Evolutionary conservation across 2,329 filamentous ascomycete genomes (phyloP).

Genomic region (Colletotrichum phormii): DNA sequence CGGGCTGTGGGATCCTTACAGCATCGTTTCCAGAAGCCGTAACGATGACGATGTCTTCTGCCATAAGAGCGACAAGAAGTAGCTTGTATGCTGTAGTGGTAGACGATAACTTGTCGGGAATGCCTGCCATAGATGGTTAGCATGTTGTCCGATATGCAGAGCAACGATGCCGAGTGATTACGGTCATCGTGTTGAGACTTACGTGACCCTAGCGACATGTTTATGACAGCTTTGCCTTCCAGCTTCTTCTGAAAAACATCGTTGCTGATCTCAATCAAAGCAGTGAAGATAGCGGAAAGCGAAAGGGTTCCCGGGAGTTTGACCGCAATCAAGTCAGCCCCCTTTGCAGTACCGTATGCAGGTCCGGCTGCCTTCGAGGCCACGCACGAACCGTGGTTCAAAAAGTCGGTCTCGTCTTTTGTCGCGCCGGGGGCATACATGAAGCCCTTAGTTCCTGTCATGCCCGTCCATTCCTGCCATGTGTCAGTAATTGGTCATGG

Average conservation of each 20-base stretch:
- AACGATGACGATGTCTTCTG: conserved; percentile 19
- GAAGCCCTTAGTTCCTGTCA: neutral
- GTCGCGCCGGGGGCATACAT: neutral
- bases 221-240: conserved; percentile 12
- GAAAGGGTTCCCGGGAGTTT: neutral
- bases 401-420: neutral
- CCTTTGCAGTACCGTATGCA: conserved; percentile 14
- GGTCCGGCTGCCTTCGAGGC: conserved; percentile 23
- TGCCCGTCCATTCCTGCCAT: conserved; percentile 10
- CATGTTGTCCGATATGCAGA: neutral
- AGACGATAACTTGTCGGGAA: neutral
- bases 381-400: conserved; percentile 17
- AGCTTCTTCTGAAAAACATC: neutral
- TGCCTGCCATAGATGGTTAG: neutral
- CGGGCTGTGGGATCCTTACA: neutral
- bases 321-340: conserved; percentile 11
- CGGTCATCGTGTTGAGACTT: neutral
- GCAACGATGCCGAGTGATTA: neutral
- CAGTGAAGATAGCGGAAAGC: neutral
- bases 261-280: neutral
- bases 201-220: neutral
- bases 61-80: conserved; percentile 10
- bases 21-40: conserved; percentile 12
- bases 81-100: neutral
- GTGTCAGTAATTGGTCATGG: neutral